These are phyloP conservation scores for Rheum nobile DNA, from an alignment of 148 eudicot species.

Conservation along the genomic window DNA sequence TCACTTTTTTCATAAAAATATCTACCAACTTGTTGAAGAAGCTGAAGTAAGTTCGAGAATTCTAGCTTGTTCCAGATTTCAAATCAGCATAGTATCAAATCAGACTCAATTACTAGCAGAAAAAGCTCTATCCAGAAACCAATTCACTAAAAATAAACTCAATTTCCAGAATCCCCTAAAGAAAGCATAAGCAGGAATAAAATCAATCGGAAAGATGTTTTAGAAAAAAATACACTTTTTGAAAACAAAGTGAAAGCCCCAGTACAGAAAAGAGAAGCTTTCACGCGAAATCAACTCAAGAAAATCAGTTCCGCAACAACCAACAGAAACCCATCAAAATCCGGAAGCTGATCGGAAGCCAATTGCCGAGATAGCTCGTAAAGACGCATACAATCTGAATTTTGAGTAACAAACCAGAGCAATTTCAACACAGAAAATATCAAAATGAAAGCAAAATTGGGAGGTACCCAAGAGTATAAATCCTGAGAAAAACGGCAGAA, in stretches of 20 bases:
- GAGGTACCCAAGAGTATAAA: conserved; percentile 38
- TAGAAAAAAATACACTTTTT: background rate
- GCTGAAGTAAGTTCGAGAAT: background rate
- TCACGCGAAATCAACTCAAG: background rate
- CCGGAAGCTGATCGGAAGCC: background rate
- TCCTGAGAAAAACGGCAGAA: conserved; percentile 39
- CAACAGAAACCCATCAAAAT: background rate
- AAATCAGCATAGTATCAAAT: background rate
- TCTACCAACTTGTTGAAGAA: background rate
- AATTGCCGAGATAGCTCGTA: background rate
- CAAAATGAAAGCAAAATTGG: background rate
- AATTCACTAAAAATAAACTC: background rate
- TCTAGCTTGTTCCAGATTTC: background rate
- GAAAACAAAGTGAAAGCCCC: background rate
- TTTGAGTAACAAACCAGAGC: background rate
- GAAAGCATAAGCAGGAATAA: background rate
- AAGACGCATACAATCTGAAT: background rate
- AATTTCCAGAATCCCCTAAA: background rate
- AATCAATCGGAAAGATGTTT: background rate
- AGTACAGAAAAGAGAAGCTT: background rate
- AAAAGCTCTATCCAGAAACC: background rate
- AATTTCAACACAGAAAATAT: background rate
- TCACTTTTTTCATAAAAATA: background rate
- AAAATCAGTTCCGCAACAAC: background rate
- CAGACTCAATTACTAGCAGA: background rate